Evolutionary conservation across 371 early-diverging fungal genomes (phyloP), one percentile per base, ranked within the genome.

Genomic region (Circinella minor): DNA sequence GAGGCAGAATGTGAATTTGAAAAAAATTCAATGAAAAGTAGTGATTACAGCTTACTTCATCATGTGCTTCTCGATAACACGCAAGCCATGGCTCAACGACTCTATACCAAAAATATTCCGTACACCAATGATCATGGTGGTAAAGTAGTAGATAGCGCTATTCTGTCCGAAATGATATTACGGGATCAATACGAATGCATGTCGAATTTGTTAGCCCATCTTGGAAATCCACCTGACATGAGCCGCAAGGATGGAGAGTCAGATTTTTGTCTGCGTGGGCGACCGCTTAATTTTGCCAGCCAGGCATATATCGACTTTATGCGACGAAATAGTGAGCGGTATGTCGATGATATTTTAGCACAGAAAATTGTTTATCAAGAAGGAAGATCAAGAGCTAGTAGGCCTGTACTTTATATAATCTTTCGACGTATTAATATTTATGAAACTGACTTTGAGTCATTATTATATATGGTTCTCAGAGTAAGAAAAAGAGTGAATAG

Each of bases 341-440:
- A 72, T 67, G 82, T 84, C 0, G 91, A 90, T n/a, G 68, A 81
- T 6, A 82, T 92, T 47, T 77, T 78, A 39, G 81, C 89, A 48
- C 87, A 86, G 71, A 81, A 87, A 49, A 82, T 92, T 15, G 84
- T 94, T 69, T 96, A 93, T 69, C 92, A 92, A 63, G 92, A 90
- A 4, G 94, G 94, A 13, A 63, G 84, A 8, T 93, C 94, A 18
- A 92, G 90, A 71, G 93, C 88, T 49, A 83, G 88, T 5, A 80
- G 91, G 43, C 92, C 92, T 4, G 93, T 96, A 1, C 80, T 95
- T 61, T 96, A 96, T 77, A 87, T 92, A 75, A 91, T 96, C 61
- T 78, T 89, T 34, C 88, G 95, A 37, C 81, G 92, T 34, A 73
- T 96, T 37, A 81, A 86, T 57, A 77, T 89, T 38, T 91, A 93